A percentile compares a stretch with the other conserved stretches of the same genome.
Evolutionary conservation across 257 asterid species (phyloP).

Genomic region (Petrea volubilis): DNA sequence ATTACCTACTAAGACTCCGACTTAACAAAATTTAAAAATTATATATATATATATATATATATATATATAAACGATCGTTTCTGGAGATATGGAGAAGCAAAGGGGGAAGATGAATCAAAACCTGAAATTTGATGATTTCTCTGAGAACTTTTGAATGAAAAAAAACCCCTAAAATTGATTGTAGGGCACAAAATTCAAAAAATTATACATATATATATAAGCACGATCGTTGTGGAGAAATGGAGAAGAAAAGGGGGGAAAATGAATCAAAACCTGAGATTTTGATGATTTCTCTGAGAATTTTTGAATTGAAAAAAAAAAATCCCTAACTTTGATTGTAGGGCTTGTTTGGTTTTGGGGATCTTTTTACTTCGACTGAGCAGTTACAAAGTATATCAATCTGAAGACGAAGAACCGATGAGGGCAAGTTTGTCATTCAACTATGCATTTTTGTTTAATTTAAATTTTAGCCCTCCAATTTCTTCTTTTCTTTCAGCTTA

Average conservation of each 20-base stretch:
- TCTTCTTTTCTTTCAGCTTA: too few relatives aligned
- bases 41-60: too few relatives aligned
- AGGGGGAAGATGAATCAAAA: conserved; percentile 21
- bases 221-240: background rate
- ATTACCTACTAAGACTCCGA: too few relatives aligned
- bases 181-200: too few relatives aligned
- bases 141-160: background rate
- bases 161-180: conserved; percentile 26
- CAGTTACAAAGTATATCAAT: background rate
- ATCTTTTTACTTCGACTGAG: background rate
- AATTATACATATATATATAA: too few relatives aligned
- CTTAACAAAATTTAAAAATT: too few relatives aligned
- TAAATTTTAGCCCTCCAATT: too few relatives aligned
- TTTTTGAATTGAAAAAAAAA: background rate
- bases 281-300: conserved; percentile 18
- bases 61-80: background rate
- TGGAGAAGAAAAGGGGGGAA: background rate
- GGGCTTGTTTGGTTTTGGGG: conserved; percentile 10
- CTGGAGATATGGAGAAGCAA: background rate
- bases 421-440: conserved; percentile 21
- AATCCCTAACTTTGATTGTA: conserved; percentile 25
- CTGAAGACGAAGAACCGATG: background rate
- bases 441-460: background rate
- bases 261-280: conserved; percentile 35
- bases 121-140: conserved; percentile 33